Evolutionary conservation across 768 basidiomycete species (phyloP), one percentile per base, ranked within the genome.

Genomic region (Royoungia palumana): DNA sequence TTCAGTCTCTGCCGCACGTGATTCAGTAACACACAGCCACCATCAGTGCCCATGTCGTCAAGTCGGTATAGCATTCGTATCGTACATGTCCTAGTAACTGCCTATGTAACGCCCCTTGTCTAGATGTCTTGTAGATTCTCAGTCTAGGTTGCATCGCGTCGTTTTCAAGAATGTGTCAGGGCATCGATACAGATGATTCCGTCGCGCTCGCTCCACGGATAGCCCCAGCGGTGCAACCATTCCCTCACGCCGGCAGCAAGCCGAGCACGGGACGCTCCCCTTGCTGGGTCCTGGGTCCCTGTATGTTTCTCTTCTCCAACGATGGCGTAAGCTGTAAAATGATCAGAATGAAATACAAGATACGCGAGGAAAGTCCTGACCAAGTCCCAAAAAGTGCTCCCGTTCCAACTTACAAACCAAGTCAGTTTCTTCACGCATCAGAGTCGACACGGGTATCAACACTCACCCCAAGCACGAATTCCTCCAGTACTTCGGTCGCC

Each of bases 281-380:
- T 79, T 12, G 75, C 80, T 4, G 79, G 71, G 60, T 94, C 92
- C 61, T 94, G 91, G n/a, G 84, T 87, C 2, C 89, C 94, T 1
- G 90, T 92, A 66, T 97, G 95, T 68, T 94, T 95, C 68, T 95
- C 91, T 70, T 97, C 93, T 17, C 96, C 95, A 6, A 98, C 90
- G 37, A 99, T 77, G 17, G 91, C 72, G 64, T 88, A 99, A 6
- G 89, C 93, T 88, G 56, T 56, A 24, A 41, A 35, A 44, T 28
- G 28, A 39, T 55, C 30, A 56, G 47, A 21, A 54, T 36, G 50
- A 41, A 34, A 39, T 20, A 28, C 30, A 14, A 27, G 32, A 6
- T 37, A 40, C 25, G 28, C 17, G 39, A 39, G 13, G 28, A 51
- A 49, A 69, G 80, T 57, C 21, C 60, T 49, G 53, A 89, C 89